Evolutionary conservation across 257 asterid species (phyloP), one percentile per base, ranked within the genome.

Genomic region (Solanum raphanifolium): DNA sequence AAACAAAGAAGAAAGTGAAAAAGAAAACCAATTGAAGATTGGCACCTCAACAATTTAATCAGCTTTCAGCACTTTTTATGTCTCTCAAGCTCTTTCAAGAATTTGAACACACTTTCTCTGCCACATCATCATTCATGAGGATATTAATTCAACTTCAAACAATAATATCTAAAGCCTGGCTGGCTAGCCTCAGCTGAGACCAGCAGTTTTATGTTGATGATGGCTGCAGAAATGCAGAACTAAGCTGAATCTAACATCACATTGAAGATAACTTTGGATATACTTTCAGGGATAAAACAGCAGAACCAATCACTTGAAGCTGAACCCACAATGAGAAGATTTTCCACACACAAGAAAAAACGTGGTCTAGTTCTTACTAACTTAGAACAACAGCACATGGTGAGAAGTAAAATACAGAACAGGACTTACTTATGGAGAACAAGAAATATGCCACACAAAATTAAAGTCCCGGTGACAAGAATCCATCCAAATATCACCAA

Each of bases 401-500:
- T 27, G 18, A 32, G 32, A 65, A 83, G 43, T n/a, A 31, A 74
- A 62, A 34, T 3, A 20, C 29, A 85, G 21, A 81, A 3, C 55
- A 85, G 65, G 62, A 74, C 92, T 93, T 89, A 96, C 99, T 96
- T 95, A 93, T 96, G 99, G 81, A 95, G 98, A 72, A 96, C 90
- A 86, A 96, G 97, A 89, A 96, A 96, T 86, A 96, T 58, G 91
- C 98, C 99, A 79, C 99, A 96, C 83, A 96, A 86, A 82, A 96
- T 86, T 90, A 96, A 96, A 52, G 98, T 96, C 86, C 93, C 97
- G 0, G 99, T 92, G 84, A 96, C 98, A 58, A 96, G 95, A 93
- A 96, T 93, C 99, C 99, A 96, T 86, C 98, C 98, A 21, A 90
- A 23, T 73, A 95, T 84, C 87, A 95, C 98, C 95, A 96, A 89